Conservation (phyloP, 371 early-diverging fungal genomes). For the Mucor sp. region DNA sequence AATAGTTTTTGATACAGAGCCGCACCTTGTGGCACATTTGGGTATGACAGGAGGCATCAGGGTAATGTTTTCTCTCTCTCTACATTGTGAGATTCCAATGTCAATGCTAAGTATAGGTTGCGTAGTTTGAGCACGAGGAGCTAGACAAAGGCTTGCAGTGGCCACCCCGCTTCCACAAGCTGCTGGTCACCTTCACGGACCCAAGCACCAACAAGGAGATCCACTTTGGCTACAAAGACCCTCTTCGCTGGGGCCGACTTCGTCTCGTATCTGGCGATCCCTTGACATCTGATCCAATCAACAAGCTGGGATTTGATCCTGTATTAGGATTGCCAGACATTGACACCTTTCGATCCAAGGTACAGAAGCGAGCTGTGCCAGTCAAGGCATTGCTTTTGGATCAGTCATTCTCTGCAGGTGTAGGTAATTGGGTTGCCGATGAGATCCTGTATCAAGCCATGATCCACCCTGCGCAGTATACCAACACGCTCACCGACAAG, state of each 20-base stretch:
- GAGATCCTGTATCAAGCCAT: conserved; percentile 61
- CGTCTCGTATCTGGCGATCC: conserved; percentile 51
- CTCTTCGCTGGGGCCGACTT: conserved; percentile 55
- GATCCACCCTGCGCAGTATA: conserved; percentile 62
- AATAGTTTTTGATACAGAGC: conserved; percentile 37
- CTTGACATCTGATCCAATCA: conserved; percentile 44
- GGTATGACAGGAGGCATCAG: conserved; percentile 59
- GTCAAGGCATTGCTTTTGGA: conserved; percentile 64
- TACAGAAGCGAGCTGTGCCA: conserved; percentile 42
- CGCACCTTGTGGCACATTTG: conserved; percentile 55
- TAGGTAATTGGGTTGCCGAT: conserved; percentile 76
- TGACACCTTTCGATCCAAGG: conserved; percentile 32
- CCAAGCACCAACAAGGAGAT: conserved; percentile 15
- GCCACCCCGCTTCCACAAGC: conserved; percentile 62
- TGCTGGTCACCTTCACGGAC: conserved; percentile 38
- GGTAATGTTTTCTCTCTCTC: background rate
- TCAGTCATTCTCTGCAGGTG: conserved; percentile 66
- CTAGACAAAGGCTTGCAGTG: conserved; percentile 28
- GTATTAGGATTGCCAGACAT: conserved; percentile 44
- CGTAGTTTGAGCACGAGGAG: conserved; percentile 44
- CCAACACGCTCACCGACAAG: conserved; percentile 46
- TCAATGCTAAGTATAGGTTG: background rate
- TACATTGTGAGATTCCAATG: background rate
- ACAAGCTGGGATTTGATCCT: conserved; percentile 65
- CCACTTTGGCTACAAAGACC: conserved; percentile 57